A percentile compares a stretch with the other conserved stretches of the same genome.
These are phyloP conservation scores for Pichia inconspicua DNA, from an alignment of 1,139 yeast species.

Conservation along the genomic window DNA sequence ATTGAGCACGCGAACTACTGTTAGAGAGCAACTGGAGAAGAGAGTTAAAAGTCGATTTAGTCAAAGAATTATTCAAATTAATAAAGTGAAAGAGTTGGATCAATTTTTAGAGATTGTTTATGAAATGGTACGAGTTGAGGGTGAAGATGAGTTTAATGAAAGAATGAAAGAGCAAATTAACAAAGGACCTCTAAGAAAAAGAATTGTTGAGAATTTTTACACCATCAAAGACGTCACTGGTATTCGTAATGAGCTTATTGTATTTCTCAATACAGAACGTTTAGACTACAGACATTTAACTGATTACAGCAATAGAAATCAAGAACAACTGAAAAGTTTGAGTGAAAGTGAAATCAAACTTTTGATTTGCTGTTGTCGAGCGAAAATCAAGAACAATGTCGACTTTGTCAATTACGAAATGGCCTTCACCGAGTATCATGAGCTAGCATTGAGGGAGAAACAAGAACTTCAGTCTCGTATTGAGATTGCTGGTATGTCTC, in stretches of 20 bases:
- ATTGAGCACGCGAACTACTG: conserved; percentile 62
- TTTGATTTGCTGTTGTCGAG: conserved; percentile 67
- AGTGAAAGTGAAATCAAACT: conserved; percentile 66
- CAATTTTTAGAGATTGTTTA: conserved; percentile 33
- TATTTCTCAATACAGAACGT: conserved; percentile 28
- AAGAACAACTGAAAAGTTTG: conserved; percentile 34
- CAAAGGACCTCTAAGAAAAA: conserved; percentile 28
- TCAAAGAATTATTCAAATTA: conserved; percentile 61
- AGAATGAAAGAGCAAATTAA: conserved; percentile 31
- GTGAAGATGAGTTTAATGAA: conserved; percentile 43
- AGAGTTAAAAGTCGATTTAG: conserved; percentile 87
- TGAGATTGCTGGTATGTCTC: conserved; percentile 14
- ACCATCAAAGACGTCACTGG: conserved; percentile 53
- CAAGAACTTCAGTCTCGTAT: conserved; percentile 31
- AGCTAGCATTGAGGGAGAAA: conserved; percentile 43
- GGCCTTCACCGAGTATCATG: conserved; percentile 68
- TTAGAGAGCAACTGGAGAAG: conserved; percentile 78
- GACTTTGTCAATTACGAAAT: conserved; percentile 63
- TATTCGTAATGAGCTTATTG: conserved; percentile 43
- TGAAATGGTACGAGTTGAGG: conserved; percentile 13
- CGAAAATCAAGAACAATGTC: conserved; percentile 50
- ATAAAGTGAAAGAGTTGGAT: conserved; percentile 40
- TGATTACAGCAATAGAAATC: conserved; percentile 14
- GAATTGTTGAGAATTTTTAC: conserved; percentile 43
- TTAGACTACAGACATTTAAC: conserved; percentile 3